These are phyloP conservation scores for Talaromyces wortmannii DNA, from an alignment of 495 filamentous ascomycete genomes.

Conservation along the genomic window DNA sequence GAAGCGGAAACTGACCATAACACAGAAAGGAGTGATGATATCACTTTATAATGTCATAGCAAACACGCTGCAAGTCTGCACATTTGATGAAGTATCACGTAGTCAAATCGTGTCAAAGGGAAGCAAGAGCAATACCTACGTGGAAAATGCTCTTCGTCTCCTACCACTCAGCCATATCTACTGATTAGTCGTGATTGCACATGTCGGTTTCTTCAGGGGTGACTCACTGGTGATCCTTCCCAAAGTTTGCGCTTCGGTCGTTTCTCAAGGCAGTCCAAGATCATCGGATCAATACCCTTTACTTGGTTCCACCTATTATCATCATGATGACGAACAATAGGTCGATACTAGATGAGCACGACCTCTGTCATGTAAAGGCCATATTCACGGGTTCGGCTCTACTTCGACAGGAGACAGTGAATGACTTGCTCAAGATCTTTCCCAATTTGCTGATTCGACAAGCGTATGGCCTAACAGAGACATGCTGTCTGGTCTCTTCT, in stretches of 20 bases:
- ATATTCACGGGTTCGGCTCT: slow-evolving; percentile 82
- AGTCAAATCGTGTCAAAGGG: too few relatives aligned
- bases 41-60: slow-evolving; percentile 83
- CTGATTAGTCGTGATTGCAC: slow-evolving; percentile 68
- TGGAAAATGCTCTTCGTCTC: slow-evolving; percentile 61
- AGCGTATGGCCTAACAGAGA: slow-evolving; percentile 87
- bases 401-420: slow-evolving; percentile 67
- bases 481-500: slow-evolving; percentile 62
- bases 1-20: too few relatives aligned
- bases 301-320: slow-evolving; percentile 78
- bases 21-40: slow-evolving; percentile 97
- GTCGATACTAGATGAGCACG: slow-evolving; percentile 56
- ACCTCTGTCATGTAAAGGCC: slow-evolving; percentile 61
- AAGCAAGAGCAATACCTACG: neutral
- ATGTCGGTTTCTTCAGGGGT: slow-evolving; percentile 64
- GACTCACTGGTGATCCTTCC: slow-evolving; percentile 74
- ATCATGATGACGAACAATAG: slow-evolving; percentile 69
- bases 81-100: slow-evolving; percentile 37
- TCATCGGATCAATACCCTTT: slow-evolving; percentile 65
- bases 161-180: slow-evolving; percentile 87
- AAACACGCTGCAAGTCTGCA: slow-evolving; percentile 61
- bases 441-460: slow-evolving; percentile 65
- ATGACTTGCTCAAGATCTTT: slow-evolving; percentile 55
- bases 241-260: slow-evolving; percentile 67
- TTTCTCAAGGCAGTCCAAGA: slow-evolving; percentile 61